phyloP scores from a whole-genome alignment of 2,329 filamentous ascomycete species.

The Xylariaceae sp. region DNA sequence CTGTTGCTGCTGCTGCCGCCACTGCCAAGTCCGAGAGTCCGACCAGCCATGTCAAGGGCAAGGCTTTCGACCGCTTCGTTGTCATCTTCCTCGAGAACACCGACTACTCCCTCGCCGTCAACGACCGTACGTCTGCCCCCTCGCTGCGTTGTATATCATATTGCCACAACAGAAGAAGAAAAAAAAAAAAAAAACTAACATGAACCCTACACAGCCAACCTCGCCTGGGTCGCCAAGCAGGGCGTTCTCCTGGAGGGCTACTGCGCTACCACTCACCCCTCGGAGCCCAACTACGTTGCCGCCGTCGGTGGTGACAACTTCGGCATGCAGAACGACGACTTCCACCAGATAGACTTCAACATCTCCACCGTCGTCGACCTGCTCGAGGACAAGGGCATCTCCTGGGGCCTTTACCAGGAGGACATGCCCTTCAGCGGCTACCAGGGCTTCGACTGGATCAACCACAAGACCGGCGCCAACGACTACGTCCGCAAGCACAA shows the following conservation, averaged over 20 bases:
- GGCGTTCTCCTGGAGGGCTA: constrained; percentile 58
- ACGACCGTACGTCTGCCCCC: constrained; percentile 47
- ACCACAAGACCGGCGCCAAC: constrained; percentile 60
- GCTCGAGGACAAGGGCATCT: constrained; percentile 58
- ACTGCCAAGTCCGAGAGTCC: constrained; percentile 57
- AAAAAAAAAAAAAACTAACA: constrained; percentile 5
- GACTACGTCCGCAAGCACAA: constrained; percentile 85
- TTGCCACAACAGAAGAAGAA: too few species aligned
- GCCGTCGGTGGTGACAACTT: constrained; percentile 66
- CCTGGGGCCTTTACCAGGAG: constrained; percentile 71
- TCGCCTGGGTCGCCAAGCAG: constrained; percentile 51
- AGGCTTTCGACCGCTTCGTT: constrained; percentile 65
- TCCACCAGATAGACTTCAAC: constrained; percentile 53
- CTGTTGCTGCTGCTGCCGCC: constrained; percentile 51
- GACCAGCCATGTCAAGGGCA: constrained; percentile 60
- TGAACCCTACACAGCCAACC: constrained; percentile 38
- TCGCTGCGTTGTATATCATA: too few species aligned
- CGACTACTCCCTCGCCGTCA: constrained; percentile 57
- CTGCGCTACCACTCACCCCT: constrained; percentile 64
- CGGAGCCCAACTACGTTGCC: constrained; percentile 70
- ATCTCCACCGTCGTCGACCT: constrained; percentile 64
- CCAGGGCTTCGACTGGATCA: constrained; percentile 57
- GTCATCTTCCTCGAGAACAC: constrained; percentile 77
- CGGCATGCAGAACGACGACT: constrained; percentile 64
- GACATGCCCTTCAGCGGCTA: constrained; percentile 71